Evolutionary conservation across 495 filamentous ascomycete genomes (phyloP), one percentile per base, ranked within the genome.

Genomic region (Massariosphaeria phaeospora): DNA sequence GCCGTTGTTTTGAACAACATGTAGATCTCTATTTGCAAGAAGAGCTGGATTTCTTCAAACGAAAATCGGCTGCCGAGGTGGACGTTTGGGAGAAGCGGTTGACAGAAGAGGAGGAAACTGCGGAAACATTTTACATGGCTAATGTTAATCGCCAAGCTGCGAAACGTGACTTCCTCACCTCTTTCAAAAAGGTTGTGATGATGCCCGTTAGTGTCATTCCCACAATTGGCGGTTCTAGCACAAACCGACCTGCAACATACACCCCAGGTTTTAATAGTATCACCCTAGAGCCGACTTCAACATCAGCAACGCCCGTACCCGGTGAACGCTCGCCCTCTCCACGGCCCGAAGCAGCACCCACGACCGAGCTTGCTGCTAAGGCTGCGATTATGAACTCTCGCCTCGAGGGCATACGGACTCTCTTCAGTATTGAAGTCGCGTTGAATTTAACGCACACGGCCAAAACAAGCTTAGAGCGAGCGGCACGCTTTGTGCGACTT

Each of bases 121-220:
- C 86, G 13, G 91, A 97, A 67, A 91, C 88, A 0, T 91, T 94
- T 63, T 88, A 89, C 69, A 96, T 96, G 90, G 86, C 83, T 8
- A 95, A 87, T 64, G 80, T 97, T 65, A 95, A 89, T 56, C 80
- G 94, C 24, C 89, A 96, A 73, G 91, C 88, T 2, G 94, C 93
- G 65, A 99, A 99, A 69, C 83, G 84, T 38, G 94, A 99, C 68
- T 99, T 99, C 64, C 66, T 99, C 59, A 91, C 82, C 15, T 94
- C 90, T 1, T 99, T 99, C 75, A 96, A 89, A 69, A 97, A 99
- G 65, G 93, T 99, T 9, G 88, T 99, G 58, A 95, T 97, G 87
- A 89, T 95, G 83, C 94, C 94, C 20, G 91, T 97, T 25, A 93
- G 88, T 42, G 89, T 91, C 21, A 71, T 97, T 2, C 76, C 79